Percentiles rank a stretch among this genome's conserved stretches.
These are phyloP conservation scores for Trifolium repens DNA, from an alignment of 306 rosid species.

Conservation along the genomic window DNA sequence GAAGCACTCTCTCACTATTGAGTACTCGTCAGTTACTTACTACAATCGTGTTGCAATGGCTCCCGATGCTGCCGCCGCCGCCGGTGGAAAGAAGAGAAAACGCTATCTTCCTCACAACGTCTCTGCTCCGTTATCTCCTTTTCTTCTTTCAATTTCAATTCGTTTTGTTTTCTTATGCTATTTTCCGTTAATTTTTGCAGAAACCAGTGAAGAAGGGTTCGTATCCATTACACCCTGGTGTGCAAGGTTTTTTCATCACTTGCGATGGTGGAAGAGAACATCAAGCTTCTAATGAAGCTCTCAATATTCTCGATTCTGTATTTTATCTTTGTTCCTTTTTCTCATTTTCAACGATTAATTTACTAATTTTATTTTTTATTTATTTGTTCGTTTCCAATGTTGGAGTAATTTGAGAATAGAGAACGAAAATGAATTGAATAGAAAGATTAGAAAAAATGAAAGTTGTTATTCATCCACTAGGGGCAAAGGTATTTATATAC, in stretches of 20 bases:
- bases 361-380: background rate
- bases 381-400: background rate
- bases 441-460: too few species aligned
- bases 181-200: conserved; percentile 48
- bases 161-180: background rate
- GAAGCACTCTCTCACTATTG: too few species aligned
- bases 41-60: conserved; percentile 47
- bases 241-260: conserved; percentile 92
- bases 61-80: conserved; percentile 41
- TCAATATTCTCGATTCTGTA: conserved; percentile 87
- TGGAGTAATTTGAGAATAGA: too few species aligned
- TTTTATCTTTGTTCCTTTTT: background rate
- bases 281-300: conserved; percentile 91
- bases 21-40: background rate
- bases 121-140: background rate
- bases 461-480: too few species aligned
- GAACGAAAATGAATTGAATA: too few species aligned
- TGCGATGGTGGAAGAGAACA: conserved; percentile 95
- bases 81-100: conserved; percentile 64
- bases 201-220: conserved; percentile 84
- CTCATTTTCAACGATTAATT: background rate
- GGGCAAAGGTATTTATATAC: too few species aligned
- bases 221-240: conserved; percentile 85
- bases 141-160: background rate
- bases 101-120: conserved; percentile 92